These are phyloP conservation scores for Cubamyces sp. DNA, from an alignment of 768 basidiomycete genomes.

Conservation along the genomic window DNA sequence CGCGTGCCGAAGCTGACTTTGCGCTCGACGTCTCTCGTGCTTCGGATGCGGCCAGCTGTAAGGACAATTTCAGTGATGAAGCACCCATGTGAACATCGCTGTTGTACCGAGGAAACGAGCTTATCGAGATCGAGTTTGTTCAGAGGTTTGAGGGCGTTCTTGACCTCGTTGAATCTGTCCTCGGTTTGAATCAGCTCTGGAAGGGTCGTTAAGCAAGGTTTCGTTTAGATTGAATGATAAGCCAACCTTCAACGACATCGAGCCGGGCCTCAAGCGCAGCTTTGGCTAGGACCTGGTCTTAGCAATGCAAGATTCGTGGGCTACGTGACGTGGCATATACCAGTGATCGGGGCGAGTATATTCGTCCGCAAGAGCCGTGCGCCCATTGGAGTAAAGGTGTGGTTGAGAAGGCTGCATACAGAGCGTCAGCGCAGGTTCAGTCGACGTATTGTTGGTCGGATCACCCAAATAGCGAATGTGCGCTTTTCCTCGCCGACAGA, in stretches of 20 bases:
- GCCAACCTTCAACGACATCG: conserved; percentile 80
- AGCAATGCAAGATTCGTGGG: background rate
- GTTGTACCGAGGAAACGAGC: conserved; percentile 69
- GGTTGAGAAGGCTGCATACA: conserved; percentile 62
- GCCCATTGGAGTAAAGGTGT: conserved; percentile 92
- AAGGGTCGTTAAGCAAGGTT: background rate
- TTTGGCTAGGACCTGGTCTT: conserved; percentile 46
- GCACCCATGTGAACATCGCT: background rate
- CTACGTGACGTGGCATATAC: conserved; percentile 40
- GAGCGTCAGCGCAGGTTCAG: background rate
- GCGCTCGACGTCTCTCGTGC: conserved; percentile 54
- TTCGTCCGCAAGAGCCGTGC: conserved; percentile 77
- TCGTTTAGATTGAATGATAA: background rate
- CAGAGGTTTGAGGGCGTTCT: conserved; percentile 68
- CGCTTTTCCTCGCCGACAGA: conserved; percentile 62
- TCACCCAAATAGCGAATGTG: conserved; percentile 82
- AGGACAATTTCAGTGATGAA: background rate
- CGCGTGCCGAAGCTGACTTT: conserved; percentile 68
- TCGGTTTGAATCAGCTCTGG: conserved; percentile 79
- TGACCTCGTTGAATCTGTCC: conserved; percentile 69
- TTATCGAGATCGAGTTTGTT: conserved; percentile 90
- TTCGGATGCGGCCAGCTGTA: conserved; percentile 73
- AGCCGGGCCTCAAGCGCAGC: conserved; percentile 77
- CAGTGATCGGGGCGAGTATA: conserved; percentile 80
- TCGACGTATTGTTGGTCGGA: background rate